These are phyloP conservation scores for Arxiozyma telluris DNA, from an alignment of 1,139 yeast species.

Conservation along the genomic window DNA sequence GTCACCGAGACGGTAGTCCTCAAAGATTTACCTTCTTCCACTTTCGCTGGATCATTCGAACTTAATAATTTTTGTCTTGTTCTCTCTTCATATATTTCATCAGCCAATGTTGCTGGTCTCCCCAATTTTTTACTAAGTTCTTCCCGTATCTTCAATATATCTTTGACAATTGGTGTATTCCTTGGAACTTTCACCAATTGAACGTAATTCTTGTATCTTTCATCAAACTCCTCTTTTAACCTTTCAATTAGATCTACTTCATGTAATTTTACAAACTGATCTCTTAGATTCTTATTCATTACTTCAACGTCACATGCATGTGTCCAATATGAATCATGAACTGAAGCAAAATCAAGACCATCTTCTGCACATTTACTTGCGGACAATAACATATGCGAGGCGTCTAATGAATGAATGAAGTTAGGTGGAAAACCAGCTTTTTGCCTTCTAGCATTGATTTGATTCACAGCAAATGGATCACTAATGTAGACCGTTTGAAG, in stretches of 20 bases:
- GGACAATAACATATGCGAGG: slow-evolving; percentile 91
- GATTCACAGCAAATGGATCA: slow-evolving; percentile 75
- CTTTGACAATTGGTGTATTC: slow-evolving; percentile 44
- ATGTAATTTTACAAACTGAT: slow-evolving; percentile 73
- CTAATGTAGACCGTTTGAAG: slow-evolving; percentile 73
- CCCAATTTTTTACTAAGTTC: slow-evolving; percentile 44
- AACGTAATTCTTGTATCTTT: slow-evolving; percentile 65
- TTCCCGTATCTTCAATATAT: slow-evolving; percentile 44
- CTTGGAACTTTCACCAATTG: slow-evolving; percentile 50
- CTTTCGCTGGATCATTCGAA: slow-evolving; percentile 44
- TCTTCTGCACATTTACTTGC: slow-evolving; percentile 67
- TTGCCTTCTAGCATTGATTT: slow-evolving; percentile 84
- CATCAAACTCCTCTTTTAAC: slow-evolving; percentile 69
- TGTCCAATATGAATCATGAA: slow-evolving; percentile 98
- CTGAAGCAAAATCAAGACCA: slow-evolving; percentile 81
- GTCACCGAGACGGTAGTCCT: slow-evolving; percentile 68
- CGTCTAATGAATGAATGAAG: slow-evolving; percentile 90
- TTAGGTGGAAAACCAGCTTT: slow-evolving; percentile 94
- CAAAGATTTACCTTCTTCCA: slow-evolving; percentile 47
- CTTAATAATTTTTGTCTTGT: slow-evolving; percentile 48
- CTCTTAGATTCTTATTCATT: slow-evolving; percentile 68
- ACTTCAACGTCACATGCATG: slow-evolving; percentile 77
- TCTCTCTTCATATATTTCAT: slow-evolving; percentile 66
- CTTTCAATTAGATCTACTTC: slow-evolving; percentile 59
- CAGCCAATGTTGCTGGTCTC: slow-evolving; percentile 54